These are phyloP conservation scores for Lactarius pseudohatsudake DNA, from an alignment of 768 basidiomycete species.

Conservation along the genomic window DNA sequence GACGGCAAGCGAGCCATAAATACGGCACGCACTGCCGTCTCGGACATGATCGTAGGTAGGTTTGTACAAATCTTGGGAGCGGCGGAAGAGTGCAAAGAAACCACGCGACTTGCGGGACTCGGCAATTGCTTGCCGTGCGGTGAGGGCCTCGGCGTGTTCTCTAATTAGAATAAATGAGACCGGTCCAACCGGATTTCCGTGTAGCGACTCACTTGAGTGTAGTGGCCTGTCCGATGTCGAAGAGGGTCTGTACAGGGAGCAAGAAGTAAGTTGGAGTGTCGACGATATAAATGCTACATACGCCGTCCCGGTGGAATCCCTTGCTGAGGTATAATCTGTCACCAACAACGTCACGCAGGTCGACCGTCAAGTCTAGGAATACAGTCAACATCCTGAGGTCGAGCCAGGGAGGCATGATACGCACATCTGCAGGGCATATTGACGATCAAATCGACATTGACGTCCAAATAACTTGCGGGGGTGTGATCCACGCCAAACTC, in stretches of 20 bases:
- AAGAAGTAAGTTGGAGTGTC: constrained; percentile 7
- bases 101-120: constrained; percentile 78
- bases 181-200: constrained; percentile 26
- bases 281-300: constrained; percentile 38
- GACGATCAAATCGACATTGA: constrained; percentile 92
- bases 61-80: constrained; percentile 49
- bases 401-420: constrained; percentile 36
- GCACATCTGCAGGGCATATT: constrained; percentile 91
- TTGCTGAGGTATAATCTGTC: constrained; percentile 84
- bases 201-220: constrained; percentile 46
- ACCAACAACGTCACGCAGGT: constrained; percentile 90
- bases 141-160: constrained; percentile 63
- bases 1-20: constrained; percentile 78
- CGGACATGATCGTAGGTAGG: constrained; percentile 72
- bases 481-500: constrained; percentile 83
- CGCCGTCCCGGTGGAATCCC: constrained; percentile 82
- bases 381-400: constrained; percentile 6
- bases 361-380: constrained; percentile 72
- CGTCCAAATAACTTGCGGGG: constrained; percentile 59
- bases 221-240: constrained; percentile 81
- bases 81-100: constrained; percentile 59
- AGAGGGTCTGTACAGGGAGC: constrained; percentile 54
- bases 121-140: constrained; percentile 65
- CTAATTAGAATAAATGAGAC: constrained; percentile 35
- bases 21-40: constrained; percentile 77